Evolutionary conservation across 495 filamentous ascomycete genomes (phyloP), one percentile per base, ranked within the genome.

Genomic region (Podospora conica): DNA sequence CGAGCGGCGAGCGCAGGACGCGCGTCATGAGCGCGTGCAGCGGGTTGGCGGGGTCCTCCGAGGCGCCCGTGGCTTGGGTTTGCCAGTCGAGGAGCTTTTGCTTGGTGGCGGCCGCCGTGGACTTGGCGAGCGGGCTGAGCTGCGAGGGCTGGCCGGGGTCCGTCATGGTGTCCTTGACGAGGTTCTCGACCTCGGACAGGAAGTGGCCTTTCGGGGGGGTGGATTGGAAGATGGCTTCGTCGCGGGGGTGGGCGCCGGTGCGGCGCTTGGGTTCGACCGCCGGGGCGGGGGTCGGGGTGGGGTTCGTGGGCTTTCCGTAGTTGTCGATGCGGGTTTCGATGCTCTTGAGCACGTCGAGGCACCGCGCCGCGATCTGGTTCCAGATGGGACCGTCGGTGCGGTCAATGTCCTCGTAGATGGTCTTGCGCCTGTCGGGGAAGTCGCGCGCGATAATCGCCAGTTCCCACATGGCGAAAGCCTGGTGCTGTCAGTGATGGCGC

Each of bases 401-500:
- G 65, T 96, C 91, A 60, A 97, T 89, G 69, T 98, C 96, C 63
- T 88, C 87, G 77, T 91, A 97, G 61, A 98, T 92, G 21, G 85
- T 83, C 72, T 89, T 91, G 23, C 95, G 86, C 28, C 96, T 86
- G 9, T 85, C 84, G 10, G 86, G 79, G 65, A 86, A 91, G 31
- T 86, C 85, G 60, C 89, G 82, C 58, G 91, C 87, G 67, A 97
- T 96, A 64, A 89, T 83, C 28, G 84, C 83, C 21, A 98, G 81
- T 74, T 98, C 95, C 90, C 93, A 96, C 79, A 96, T 91, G 24
- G 95, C 94, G 74, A 94, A 94, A 4, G 85, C 79, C 79, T 91
- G 79, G 2, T 58, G 27, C 7, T 15, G 63, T 79, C 69, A 79
- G 74, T 66, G 24, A 23, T 6, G 11, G 9, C 15, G 31, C 21